Percentiles rank a stretch among this genome's conserved stretches.
phyloP scores from a whole-genome alignment of 805 yeast genomes.

The Candida pseudofarinosa region DNA sequence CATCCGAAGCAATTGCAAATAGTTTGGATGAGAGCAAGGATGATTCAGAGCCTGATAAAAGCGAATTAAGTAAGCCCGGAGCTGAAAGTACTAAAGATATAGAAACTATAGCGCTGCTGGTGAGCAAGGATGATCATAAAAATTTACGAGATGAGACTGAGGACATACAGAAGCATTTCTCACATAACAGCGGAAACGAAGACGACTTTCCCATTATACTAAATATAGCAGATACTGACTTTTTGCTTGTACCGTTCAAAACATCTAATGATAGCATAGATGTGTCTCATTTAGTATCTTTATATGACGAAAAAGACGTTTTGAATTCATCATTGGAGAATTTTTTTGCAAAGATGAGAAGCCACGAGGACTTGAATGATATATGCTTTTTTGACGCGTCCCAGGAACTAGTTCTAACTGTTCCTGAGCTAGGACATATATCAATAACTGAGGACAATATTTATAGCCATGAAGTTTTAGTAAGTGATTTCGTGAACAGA shows the following conservation, averaged over 20 bases:
- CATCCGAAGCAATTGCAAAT: slow-evolving; percentile 9
- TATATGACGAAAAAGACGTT: slow-evolving; percentile 20
- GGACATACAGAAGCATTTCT: background rate
- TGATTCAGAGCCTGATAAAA: background rate
- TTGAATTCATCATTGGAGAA: slow-evolving; percentile 17
- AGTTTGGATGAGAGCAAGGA: background rate
- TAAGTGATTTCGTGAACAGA: slow-evolving; percentile 23
- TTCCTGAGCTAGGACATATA: slow-evolving; percentile 25
- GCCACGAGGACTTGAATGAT: slow-evolving; percentile 23
- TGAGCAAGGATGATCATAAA: background rate
- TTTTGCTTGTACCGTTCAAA: slow-evolving; percentile 22
- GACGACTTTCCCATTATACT: slow-evolving; percentile 19
- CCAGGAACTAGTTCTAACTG: slow-evolving; percentile 23
- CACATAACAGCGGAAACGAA: slow-evolving; percentile 3
- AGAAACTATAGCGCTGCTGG: background rate
- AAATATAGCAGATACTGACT: slow-evolving; percentile 20
- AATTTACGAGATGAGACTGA: background rate
- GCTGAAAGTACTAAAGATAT: background rate
- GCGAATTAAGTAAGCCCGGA: background rate
- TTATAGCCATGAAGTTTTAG: slow-evolving; percentile 19
- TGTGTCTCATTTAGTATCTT: slow-evolving; percentile 19
- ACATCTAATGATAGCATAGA: slow-evolving; percentile 6
- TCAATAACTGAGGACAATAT: slow-evolving; percentile 30
- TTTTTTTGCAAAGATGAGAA: slow-evolving; percentile 22
- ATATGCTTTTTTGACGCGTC: slow-evolving; percentile 18